A percentile compares a stretch with the other conserved stretches of the same genome.
These are phyloP conservation scores for Urostyla sp. DNA, from an alignment of 73 alveolate species.

Conservation along the genomic window DNA sequence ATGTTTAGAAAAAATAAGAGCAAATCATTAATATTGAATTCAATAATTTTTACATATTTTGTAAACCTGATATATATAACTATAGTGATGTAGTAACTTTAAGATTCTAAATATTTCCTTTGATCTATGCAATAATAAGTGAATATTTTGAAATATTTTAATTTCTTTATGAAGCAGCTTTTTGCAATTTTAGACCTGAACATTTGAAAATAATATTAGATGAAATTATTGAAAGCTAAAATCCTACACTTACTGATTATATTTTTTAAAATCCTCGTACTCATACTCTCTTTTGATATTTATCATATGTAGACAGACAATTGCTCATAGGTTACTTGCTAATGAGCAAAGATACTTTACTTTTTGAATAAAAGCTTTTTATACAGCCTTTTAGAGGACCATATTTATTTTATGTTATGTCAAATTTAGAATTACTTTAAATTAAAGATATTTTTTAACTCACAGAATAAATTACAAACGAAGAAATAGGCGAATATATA, in stretches of 20 bases:
- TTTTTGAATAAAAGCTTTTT: neutral
- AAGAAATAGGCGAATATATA: conserved; percentile 36
- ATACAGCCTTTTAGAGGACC: conserved; percentile 29
- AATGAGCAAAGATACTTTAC: neutral
- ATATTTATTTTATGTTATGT: conserved; percentile 9
- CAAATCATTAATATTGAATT: conserved; percentile 20
- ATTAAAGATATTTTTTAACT: neutral
- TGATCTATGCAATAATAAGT: conserved; percentile 8
- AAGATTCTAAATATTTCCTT: conserved; percentile 13
- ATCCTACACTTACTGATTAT: conserved; percentile 38
- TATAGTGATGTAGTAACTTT: neutral
- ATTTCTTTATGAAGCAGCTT: neutral
- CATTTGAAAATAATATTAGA: conserved; percentile 15
- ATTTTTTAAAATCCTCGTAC: conserved; percentile 1
- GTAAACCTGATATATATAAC: conserved; percentile 32
- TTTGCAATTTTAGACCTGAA: conserved; percentile 21
- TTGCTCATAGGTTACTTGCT: conserved; percentile 21
- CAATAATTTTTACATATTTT: conserved; percentile 7
- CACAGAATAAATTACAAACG: neutral
- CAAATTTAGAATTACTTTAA: conserved; percentile 8
- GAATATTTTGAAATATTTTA: conserved; percentile 36
- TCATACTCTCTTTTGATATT: conserved; percentile 2
- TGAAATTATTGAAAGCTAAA: conserved; percentile 36
- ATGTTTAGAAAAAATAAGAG: too few species aligned
- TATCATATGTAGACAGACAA: conserved; percentile 27